Percentiles rank a stretch among this genome's conserved stretches.
phyloP scores from a whole-genome alignment of 495 filamentous ascomycete species.

The Thermothielavioides terrestris region DNA sequence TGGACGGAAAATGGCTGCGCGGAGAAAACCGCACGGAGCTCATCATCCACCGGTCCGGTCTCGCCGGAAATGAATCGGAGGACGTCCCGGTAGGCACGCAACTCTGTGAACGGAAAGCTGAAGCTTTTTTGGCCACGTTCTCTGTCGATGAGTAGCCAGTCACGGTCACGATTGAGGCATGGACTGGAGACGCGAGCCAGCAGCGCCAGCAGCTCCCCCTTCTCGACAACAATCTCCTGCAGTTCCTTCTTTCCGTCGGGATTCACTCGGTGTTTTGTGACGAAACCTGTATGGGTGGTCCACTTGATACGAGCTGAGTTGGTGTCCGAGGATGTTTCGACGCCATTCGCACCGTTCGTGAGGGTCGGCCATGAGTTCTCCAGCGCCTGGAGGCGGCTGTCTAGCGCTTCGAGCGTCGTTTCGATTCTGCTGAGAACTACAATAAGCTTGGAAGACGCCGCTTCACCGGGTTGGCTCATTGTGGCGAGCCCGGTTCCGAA shows the following conservation, averaged over 20 bases:
- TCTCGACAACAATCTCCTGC: not conserved
- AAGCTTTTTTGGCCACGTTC: not conserved
- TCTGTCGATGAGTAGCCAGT: not conserved
- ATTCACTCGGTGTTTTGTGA: not conserved
- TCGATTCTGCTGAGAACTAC: not conserved
- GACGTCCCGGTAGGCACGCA: not conserved
- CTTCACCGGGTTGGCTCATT: not conserved
- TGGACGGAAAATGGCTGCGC: not conserved
- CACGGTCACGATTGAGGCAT: not conserved
- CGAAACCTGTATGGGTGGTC: not conserved
- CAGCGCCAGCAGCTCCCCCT: not conserved
- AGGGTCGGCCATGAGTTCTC: not conserved
- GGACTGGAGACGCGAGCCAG: not conserved
- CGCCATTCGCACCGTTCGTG: not conserved
- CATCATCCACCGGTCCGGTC: not conserved
- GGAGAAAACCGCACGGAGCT: not conserved
- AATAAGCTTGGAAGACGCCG: not conserved
- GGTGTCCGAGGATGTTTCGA: not conserved
- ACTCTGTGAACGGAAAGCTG: not conserved
- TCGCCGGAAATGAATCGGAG: not conserved
- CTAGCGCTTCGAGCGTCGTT: not conserved
- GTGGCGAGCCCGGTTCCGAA: not conserved
- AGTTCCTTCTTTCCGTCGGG: not conserved
- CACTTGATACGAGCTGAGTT: not conserved
- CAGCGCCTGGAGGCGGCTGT: not conserved